Percentiles rank a stretch among this genome's conserved stretches.
Evolutionary conservation across 2,329 filamentous ascomycete genomes (phyloP).

Genomic region (Setomelanomma holmii): DNA sequence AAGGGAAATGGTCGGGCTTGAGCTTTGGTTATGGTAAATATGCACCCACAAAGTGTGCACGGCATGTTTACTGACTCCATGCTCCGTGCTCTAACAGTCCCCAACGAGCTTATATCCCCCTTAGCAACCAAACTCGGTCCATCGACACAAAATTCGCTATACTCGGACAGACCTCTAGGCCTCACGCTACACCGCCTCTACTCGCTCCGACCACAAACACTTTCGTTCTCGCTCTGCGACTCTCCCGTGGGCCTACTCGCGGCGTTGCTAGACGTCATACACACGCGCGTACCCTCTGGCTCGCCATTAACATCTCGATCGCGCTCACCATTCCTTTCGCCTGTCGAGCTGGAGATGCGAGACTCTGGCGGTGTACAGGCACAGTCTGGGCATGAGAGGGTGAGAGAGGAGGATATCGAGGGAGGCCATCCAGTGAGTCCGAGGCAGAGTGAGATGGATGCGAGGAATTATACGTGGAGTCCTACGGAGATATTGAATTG

Average conservation of each 20-base stretch:
- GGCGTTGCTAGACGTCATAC: conserved; percentile 40
- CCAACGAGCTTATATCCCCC: conserved; percentile 55
- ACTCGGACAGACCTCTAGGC: conserved; percentile 12
- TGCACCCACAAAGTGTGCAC: background rate
- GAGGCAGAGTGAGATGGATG: conserved; percentile 18
- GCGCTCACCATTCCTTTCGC: conserved; percentile 41
- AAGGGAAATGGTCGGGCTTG: conserved; percentile 51
- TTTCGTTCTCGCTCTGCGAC: conserved; percentile 48
- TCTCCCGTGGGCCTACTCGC: conserved; percentile 47
- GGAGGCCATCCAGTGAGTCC: conserved; percentile 10
- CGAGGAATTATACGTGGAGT: conserved; percentile 6
- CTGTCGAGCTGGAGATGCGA: conserved; percentile 36
- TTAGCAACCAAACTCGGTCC: background rate
- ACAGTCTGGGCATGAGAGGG: conserved; percentile 8
- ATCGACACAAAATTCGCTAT: background rate
- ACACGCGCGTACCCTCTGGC: conserved; percentile 24
- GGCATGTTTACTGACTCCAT: background rate
- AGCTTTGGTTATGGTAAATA: conserved; percentile 61
- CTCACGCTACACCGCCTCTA: conserved; percentile 33
- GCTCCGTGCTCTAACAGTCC: conserved; percentile 16
- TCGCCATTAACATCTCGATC: conserved; percentile 26
- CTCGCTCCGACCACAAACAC: conserved; percentile 44
- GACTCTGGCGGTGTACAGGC: conserved; percentile 16
- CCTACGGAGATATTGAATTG: conserved; percentile 63
- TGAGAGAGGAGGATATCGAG: conserved; percentile 3